phyloP scores from a whole-genome alignment of 306 rosid species.

The Fagus sylvatica region DNA sequence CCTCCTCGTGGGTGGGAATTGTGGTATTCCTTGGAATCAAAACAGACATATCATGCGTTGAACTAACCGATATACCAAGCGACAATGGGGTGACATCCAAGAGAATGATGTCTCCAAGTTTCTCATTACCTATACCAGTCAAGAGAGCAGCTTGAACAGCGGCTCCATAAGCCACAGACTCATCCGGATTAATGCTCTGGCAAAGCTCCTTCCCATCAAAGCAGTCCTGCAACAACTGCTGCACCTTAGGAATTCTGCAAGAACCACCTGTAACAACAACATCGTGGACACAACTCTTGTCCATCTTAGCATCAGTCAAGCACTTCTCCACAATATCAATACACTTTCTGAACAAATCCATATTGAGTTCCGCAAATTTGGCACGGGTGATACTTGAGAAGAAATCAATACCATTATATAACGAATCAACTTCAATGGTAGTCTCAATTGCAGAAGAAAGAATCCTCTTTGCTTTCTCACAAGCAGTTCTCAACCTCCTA shows the following conservation, averaged over 20 bases:
- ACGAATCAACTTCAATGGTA: background rate
- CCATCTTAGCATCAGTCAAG: constrained; percentile 24
- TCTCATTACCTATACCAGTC: constrained; percentile 4
- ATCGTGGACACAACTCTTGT: background rate
- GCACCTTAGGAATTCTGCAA: constrained; percentile 24
- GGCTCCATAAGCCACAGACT: constrained; percentile 20
- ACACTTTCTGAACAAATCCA: constrained; percentile 19
- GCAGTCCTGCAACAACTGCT: constrained; percentile 20
- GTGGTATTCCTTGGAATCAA: constrained; percentile 13
- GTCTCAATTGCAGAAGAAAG: background rate
- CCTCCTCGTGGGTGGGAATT: constrained; percentile 7
- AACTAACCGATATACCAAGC: background rate
- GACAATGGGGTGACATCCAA: constrained; percentile 22
- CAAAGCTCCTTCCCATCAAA: constrained; percentile 30
- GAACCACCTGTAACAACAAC: constrained; percentile 25
- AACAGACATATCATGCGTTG: constrained; percentile 3
- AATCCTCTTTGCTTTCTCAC: constrained; percentile 19
- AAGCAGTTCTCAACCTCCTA: background rate
- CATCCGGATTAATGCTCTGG: constrained; percentile 26
- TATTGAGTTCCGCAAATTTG: constrained; percentile 11
- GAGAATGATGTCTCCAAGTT: constrained; percentile 2
- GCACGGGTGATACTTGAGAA: constrained; percentile 19
- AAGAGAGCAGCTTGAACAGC: constrained; percentile 11
- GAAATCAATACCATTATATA: constrained; percentile 17
- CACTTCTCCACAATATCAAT: constrained; percentile 23